Conservation (phyloP, 345 rosid genomes). For the Aquilaria yunnanensis region DNA sequence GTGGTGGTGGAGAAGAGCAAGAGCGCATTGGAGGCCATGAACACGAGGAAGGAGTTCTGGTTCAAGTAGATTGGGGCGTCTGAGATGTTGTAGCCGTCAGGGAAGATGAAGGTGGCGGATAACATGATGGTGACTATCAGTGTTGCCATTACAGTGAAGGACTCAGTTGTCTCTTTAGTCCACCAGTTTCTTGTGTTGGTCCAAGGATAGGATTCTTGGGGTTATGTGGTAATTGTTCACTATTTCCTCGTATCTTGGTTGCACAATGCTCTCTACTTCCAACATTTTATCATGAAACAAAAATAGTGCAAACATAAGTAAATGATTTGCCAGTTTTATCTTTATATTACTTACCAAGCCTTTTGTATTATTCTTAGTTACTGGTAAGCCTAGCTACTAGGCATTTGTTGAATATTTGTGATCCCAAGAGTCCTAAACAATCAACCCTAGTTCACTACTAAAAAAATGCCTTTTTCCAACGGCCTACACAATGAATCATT, state of each 20-base stretch:
- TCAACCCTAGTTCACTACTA: no score
- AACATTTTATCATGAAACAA: background rate
- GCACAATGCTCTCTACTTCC: conserved; percentile 70
- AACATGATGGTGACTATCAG: conserved; percentile 56
- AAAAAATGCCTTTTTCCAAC: no score
- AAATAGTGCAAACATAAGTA: no score
- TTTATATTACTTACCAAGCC: no score
- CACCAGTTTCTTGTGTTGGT: conserved; percentile 42
- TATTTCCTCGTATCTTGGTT: conserved; percentile 59
- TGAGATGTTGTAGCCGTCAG: conserved; percentile 24
- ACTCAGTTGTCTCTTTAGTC: conserved; percentile 48
- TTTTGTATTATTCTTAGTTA: no score
- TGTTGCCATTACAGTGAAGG: conserved; percentile 49
- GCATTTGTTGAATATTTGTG: no score
- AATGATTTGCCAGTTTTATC: no score
- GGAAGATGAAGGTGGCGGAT: conserved; percentile 46
- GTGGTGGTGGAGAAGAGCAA: conserved; percentile 48
- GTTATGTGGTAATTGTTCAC: conserved; percentile 30
- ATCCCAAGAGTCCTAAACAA: no score
- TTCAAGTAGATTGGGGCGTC: conserved; percentile 18
- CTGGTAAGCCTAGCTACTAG: no score
- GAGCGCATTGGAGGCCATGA: conserved; percentile 37
- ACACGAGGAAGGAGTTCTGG: conserved; percentile 23
- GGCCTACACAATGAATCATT: no score
- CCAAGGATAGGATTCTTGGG: conserved; percentile 45